phyloP scores from a whole-genome alignment of 345 rosid species.

The Eucalyptus tenuipes region DNA sequence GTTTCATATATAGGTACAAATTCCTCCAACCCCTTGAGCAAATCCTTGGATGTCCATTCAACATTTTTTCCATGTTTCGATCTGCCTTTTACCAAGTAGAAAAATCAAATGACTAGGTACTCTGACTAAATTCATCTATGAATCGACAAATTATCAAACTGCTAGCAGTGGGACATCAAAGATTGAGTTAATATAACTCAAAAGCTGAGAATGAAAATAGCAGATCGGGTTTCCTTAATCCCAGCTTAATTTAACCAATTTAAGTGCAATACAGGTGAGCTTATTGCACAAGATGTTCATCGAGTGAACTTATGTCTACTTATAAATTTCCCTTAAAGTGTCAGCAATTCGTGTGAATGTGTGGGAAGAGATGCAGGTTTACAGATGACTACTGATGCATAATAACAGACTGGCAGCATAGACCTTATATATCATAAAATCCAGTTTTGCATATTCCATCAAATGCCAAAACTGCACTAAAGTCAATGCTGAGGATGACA shows the following conservation, averaged over 20 bases:
- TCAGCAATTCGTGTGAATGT: not conserved
- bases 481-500: not conserved
- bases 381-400: not conserved
- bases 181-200: not conserved
- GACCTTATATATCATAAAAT: not conserved
- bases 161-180: not conserved
- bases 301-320: not conserved
- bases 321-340: not conserved
- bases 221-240: not conserved
- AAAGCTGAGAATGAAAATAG: not conserved
- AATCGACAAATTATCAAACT: not conserved
- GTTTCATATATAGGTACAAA: slow-evolving; percentile 88
- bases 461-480: not conserved
- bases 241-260: not conserved
- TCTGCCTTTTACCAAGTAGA: slow-evolving; percentile 96
- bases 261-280: not conserved
- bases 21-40: slow-evolving; percentile 81
- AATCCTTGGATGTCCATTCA: slow-evolving; percentile 93
- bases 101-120: slow-evolving; percentile 24
- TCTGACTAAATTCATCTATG: not conserved
- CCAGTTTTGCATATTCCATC: not conserved
- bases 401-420: not conserved
- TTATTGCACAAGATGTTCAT: not conserved
- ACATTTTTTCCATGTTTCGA: slow-evolving; percentile 96
- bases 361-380: not conserved